Conservation (phyloP, 352 stramenopile species). For the Proteromonas lacertae region DNA sequence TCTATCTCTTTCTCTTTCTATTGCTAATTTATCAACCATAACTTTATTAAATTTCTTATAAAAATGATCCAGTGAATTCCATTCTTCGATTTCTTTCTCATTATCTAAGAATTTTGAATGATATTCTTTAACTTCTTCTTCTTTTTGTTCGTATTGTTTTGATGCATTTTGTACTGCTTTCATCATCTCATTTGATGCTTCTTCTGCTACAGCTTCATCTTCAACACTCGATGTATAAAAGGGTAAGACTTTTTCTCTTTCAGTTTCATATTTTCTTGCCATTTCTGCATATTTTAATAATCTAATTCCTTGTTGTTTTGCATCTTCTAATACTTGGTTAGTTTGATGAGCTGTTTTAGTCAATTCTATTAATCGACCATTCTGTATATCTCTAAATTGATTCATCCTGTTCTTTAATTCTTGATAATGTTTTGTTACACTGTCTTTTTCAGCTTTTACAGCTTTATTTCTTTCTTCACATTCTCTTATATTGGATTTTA, state of each 20-base stretch:
- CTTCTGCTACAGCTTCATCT: conserved; percentile 7
- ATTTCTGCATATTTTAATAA: conserved; percentile 49
- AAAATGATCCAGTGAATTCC: conserved; percentile 50
- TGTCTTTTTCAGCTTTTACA: conserved; percentile 45
- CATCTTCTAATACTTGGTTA: conserved; percentile 26
- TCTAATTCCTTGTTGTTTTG: conserved; percentile 3
- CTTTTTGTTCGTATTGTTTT: conserved; percentile 4
- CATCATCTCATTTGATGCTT: conserved; percentile 8
- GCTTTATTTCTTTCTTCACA: conserved; percentile 40
- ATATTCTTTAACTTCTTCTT: conserved; percentile 6
- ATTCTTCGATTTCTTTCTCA: conserved; percentile 18
- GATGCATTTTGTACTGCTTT: conserved; percentile 8
- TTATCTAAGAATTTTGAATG: conserved; percentile 12
- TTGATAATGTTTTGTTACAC: conserved; percentile 24
- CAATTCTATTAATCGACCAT: conserved; percentile 27
- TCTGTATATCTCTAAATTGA: conserved; percentile 22
- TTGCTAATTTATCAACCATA: conserved; percentile 45
- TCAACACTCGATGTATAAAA: conserved; percentile 21
- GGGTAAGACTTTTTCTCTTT: conserved; percentile 44
- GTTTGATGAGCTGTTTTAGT: conserved; percentile 29
- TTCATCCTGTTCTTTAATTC: conserved; percentile 54
- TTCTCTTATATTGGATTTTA: conserved; percentile 12
- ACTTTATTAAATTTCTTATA: conserved; percentile 76
- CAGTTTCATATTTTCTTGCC: conserved; percentile 49
- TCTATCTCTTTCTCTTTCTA: conserved; percentile 37